phyloP scores from a whole-genome alignment of 306 rosid genomes.

The Rubus parviflorus region DNA sequence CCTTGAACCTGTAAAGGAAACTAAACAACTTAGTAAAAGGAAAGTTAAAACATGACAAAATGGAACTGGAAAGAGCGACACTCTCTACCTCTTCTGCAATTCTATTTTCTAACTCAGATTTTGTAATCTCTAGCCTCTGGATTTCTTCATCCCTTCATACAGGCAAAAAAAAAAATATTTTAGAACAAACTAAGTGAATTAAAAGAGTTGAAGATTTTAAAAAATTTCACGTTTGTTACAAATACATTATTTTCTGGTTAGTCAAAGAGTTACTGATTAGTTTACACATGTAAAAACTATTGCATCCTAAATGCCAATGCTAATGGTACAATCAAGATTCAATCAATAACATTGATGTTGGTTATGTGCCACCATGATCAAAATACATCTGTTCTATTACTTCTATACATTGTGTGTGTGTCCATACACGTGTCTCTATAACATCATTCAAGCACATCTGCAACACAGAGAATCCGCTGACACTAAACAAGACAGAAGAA shows the following conservation, averaged over 20 bases:
- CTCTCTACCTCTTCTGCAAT: slow-evolving; percentile 58
- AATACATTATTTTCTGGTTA: not conserved
- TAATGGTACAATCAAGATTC: not conserved
- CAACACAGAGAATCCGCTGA: not conserved
- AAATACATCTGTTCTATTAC: not conserved
- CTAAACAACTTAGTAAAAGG: not conserved
- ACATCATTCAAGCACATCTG: slow-evolving; percentile 4
- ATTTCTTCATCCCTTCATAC: slow-evolving; percentile 63
- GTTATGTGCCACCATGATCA: not conserved
- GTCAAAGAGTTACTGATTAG: not conserved
- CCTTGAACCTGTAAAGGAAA: slow-evolving; percentile 50
- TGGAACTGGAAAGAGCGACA: slow-evolving; percentile 27
- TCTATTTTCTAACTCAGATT: slow-evolving; percentile 57
- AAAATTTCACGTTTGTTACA: not conserved
- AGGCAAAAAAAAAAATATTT: slow-evolving; percentile 34
- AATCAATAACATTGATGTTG: not conserved
- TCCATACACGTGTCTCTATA: not conserved
- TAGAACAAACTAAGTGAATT: slow-evolving; percentile 5
- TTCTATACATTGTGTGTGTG: not conserved
- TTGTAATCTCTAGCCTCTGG: slow-evolving; percentile 61
- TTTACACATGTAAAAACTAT: slow-evolving; percentile 1
- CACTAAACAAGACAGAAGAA: slow-evolving; percentile 20
- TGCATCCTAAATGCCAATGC: not conserved
- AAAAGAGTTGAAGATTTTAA: not conserved
- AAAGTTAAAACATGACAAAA: slow-evolving; percentile 29